Conservation (phyloP, 176 grass and related monocot genomes). For the Juncus inflexus region DNA sequence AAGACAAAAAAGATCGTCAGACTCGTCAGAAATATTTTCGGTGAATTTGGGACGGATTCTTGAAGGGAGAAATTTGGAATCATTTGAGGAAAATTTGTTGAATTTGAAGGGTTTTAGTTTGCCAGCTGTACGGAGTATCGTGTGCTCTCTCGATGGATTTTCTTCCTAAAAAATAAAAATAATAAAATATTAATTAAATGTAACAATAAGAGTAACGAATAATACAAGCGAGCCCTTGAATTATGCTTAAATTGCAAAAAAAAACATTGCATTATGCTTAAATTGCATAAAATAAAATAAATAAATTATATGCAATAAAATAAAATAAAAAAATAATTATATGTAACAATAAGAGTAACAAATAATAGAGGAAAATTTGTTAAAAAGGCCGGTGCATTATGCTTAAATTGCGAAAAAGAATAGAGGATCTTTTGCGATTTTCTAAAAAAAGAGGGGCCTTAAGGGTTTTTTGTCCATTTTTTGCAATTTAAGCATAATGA, state of each 20-base stretch:
- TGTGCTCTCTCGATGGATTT: slow-evolving; percentile 82
- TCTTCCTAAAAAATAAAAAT: slow-evolving; percentile 57
- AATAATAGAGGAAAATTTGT: neutral
- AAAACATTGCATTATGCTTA: slow-evolving; percentile 1
- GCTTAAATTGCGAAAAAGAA: neutral
- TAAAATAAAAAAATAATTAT: too few relatives aligned
- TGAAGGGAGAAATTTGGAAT: slow-evolving; percentile 75
- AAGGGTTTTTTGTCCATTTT: too few relatives aligned
- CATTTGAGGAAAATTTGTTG: slow-evolving; percentile 74
- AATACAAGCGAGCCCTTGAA: too few relatives aligned
- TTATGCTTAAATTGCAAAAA: neutral
- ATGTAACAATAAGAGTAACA: too few relatives aligned
- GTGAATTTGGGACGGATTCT: slow-evolving; percentile 76
- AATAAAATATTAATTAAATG: too few relatives aligned
- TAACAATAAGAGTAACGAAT: too few relatives aligned
- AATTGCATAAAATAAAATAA: too few relatives aligned
- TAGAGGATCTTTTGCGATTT: too few relatives aligned
- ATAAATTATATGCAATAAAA: neutral
- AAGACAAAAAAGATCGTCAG: slow-evolving; percentile 53
- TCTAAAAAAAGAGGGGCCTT: too few relatives aligned
- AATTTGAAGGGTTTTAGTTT: slow-evolving; percentile 90
- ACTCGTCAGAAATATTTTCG: slow-evolving; percentile 33
- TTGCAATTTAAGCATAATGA: too few relatives aligned
- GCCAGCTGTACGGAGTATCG: slow-evolving; percentile 86
- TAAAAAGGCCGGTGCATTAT: too few relatives aligned